phyloP scores from a whole-genome alignment of 371 early-diverging fungal species.

The Mortierella sp. region DNA sequence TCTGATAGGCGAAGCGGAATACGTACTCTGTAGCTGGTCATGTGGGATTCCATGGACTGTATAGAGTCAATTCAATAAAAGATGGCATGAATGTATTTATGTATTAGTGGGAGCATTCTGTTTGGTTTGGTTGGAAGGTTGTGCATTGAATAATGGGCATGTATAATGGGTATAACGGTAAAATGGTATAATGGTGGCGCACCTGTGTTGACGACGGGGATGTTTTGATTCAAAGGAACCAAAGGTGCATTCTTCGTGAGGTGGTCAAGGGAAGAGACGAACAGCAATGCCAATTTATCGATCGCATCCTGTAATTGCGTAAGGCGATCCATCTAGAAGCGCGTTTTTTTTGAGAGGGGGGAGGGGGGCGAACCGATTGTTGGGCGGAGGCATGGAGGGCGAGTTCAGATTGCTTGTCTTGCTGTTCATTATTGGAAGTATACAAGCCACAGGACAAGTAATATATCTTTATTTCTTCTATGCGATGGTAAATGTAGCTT shows the following conservation, averaged over 20 bases:
- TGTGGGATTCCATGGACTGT: conserved; percentile 45
- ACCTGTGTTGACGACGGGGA: conserved; percentile 51
- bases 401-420: not conserved
- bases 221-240: conserved; percentile 34
- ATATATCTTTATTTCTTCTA: not conserved
- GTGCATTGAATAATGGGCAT: not conserved
- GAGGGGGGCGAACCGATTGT: too few relatives aligned
- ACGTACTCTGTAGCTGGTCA: conserved; percentile 39
- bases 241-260: conserved; percentile 52
- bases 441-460: not conserved
- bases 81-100: not conserved
- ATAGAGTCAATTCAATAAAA: not conserved
- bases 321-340: conserved; percentile 60
- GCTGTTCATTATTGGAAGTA: not conserved
- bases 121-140: not conserved
- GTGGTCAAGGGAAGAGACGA: conserved; percentile 56
- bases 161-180: not conserved
- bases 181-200: not conserved
- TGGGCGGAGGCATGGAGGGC: not conserved
- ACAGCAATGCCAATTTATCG: conserved; percentile 60
- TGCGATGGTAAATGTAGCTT: too few relatives aligned
- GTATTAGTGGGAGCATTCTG: not conserved
- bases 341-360: too few relatives aligned
- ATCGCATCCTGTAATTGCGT: conserved; percentile 77
- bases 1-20: not conserved